Evolutionary conservation across 495 filamentous ascomycete genomes (phyloP), one percentile per base, ranked within the genome.

Genomic region (Aspergillus conjunctus): DNA sequence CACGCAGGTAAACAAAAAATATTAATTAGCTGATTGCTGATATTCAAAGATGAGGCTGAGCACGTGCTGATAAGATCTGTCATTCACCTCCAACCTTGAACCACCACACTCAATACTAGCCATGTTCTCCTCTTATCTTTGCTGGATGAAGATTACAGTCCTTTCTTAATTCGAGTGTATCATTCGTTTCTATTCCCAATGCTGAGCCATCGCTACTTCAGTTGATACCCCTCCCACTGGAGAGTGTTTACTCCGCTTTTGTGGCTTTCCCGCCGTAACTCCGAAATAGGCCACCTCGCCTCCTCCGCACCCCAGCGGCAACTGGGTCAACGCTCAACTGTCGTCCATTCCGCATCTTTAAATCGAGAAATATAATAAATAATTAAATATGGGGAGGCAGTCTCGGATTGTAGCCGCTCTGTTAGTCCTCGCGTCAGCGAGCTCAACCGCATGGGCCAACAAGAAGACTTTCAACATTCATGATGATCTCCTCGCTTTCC

Each of bases 401-500:
- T 66, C 59, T 45, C 62, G 66, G 50, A 60, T 58, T 9, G 49
- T 72, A 18, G 37, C 67, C 30, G 64, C 73, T 17, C 72, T 71
- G 58, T 66, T 78, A 9, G 61, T 64, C 26, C 59, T 79, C 45
- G 64, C 67, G 26, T 74, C 67, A 46, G 73, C 79, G 56, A 76
- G 68, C 14, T 70, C 76, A 6, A 71, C 69, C 46, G 79, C 74
- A 26, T 73, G 77, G 61, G 86, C 84, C 5, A 79, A 72, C 59
- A 84, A 81, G 59, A 79, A 79, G 67, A 75, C 83, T 30, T 93
- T 92, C 75, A 91, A 85, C 67, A 88, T 96, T 33, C 86, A 95
- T 66, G 93, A 98, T 69, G 94, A 98, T 72, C 71, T 98, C 10
- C 80, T 97, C 37, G 93, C 94, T 20, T 91, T 89, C 78, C 94